Conservation (phyloP, 176 grass and related monocot species). For the Tillandsia fasciculata region DNA sequence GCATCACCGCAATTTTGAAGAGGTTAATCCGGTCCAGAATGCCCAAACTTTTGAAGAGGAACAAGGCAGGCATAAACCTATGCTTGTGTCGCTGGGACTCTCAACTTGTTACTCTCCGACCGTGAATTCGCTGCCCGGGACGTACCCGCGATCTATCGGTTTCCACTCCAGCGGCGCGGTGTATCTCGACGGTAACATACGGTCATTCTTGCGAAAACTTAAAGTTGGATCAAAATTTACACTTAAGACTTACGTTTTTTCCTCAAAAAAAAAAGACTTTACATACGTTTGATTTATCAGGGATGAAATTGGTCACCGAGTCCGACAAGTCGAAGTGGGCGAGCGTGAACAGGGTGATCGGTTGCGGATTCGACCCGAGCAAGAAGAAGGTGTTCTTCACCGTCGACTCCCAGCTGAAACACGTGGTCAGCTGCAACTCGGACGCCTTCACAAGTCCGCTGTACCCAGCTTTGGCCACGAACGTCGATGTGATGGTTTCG, state of each 20-base stretch:
- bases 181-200: conserved; percentile 70
- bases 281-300: conserved; percentile 14
- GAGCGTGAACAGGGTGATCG: conserved; percentile 65
- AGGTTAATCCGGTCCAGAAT: no score
- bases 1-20: background rate
- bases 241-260: background rate
- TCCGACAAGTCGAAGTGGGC: conserved; percentile 64
- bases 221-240: no score
- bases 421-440: conserved; percentile 70
- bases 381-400: conserved; percentile 96
- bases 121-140: conserved; percentile 38
- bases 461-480: conserved; percentile 55
- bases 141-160: conserved; percentile 64
- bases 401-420: conserved; percentile 55
- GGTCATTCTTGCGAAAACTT: background rate
- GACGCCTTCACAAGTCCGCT: conserved; percentile 61
- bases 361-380: conserved; percentile 75
- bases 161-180: conserved; percentile 83
- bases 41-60: conserved; percentile 14
- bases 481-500: conserved; percentile 68
- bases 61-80: conserved; percentile 23
- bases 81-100: conserved; percentile 65
- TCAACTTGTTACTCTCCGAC: conserved; percentile 1
- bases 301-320: conserved; percentile 74
- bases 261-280: no score